A percentile compares a stretch with the other conserved stretches of the same genome.
Conservation (phyloP, 2,329 filamentous ascomycete species). For the Mariannaea sp. region DNA sequence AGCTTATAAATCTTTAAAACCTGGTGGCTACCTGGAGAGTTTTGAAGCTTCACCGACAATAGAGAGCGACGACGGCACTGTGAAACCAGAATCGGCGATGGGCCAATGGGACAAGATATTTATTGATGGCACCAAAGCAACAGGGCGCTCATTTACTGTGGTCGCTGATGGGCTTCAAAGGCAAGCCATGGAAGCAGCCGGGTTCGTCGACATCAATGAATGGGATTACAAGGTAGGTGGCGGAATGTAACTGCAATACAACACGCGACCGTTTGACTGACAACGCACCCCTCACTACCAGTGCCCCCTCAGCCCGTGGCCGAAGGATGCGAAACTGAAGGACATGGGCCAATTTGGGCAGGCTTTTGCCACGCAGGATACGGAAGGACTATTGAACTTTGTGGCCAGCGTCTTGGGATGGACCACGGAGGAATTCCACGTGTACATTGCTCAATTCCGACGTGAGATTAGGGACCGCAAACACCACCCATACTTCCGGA, state of each 20-base stretch:
- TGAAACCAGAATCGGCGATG: slow-evolving; percentile 24
- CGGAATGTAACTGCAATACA: background rate
- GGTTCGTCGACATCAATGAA: slow-evolving; percentile 18
- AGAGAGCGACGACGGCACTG: slow-evolving; percentile 19
- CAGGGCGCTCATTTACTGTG: slow-evolving; percentile 21
- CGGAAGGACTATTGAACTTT: slow-evolving; percentile 14
- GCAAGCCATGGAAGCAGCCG: slow-evolving; percentile 19
- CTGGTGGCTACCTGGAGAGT: slow-evolving; percentile 23
- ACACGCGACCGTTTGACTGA: background rate
- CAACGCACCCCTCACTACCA: background rate
- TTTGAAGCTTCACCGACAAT: slow-evolving; percentile 23
- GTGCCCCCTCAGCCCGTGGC: slow-evolving; percentile 26
- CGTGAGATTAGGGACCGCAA: slow-evolving; percentile 35
- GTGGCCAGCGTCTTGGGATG: slow-evolving; percentile 36
- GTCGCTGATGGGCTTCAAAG: slow-evolving; percentile 22
- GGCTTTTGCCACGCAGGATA: slow-evolving; percentile 17
- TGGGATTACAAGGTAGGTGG: slow-evolving; percentile 19
- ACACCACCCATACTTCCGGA: slow-evolving; percentile 34
- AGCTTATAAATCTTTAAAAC: slow-evolving; percentile 18
- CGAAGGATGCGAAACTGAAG: slow-evolving; percentile 27
- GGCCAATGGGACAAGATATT: slow-evolving; percentile 31
- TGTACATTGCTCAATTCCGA: slow-evolving; percentile 42
- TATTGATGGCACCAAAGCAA: slow-evolving; percentile 20
- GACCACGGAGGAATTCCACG: slow-evolving; percentile 39
- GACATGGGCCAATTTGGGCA: slow-evolving; percentile 34